A percentile compares a stretch with the other conserved stretches of the same genome.
phyloP scores from a whole-genome alignment of 805 yeast species.

The Yamadazyma sp. region DNA sequence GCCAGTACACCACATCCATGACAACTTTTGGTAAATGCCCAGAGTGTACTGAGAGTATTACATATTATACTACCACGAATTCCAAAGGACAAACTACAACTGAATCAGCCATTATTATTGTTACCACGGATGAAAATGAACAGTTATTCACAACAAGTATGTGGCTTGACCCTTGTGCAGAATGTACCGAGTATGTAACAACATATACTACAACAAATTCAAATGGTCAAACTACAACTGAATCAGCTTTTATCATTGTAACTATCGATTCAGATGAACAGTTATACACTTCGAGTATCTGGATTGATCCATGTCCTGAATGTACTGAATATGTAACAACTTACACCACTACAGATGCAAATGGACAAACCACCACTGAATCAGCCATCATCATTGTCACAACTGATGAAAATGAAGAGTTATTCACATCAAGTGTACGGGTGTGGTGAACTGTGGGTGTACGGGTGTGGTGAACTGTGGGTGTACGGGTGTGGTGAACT shows the following conservation, averaged over 20 bases:
- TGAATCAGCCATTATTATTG: slow-evolving; percentile 11
- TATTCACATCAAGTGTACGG: not conserved
- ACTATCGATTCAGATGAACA: slow-evolving; percentile 8
- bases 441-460: too few relatives aligned
- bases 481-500: too few relatives aligned
- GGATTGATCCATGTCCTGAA: slow-evolving; percentile 6
- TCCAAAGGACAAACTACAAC: slow-evolving; percentile 10
- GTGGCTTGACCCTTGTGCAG: slow-evolving; percentile 6
- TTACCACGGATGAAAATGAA: slow-evolving; percentile 12
- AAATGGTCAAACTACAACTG: slow-evolving; percentile 7
- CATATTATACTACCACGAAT: slow-evolving; percentile 10
- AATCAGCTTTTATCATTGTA: slow-evolving; percentile 12
- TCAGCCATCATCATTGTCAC: slow-evolving; percentile 24
- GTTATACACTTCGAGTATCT: slow-evolving; percentile 12
- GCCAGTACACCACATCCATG: slow-evolving; percentile 11
- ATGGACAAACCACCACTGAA: not conserved
- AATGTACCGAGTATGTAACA: slow-evolving; percentile 11
- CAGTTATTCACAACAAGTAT: slow-evolving; percentile 9
- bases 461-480: too few relatives aligned
- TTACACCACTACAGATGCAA: not conserved
- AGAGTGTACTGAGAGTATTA: slow-evolving; percentile 11
- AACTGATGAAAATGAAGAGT: slow-evolving; percentile 19
- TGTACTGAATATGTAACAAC: not conserved
- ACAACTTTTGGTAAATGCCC: slow-evolving; percentile 6
- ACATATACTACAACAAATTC: slow-evolving; percentile 13